Percentiles rank a stretch among this genome's conserved stretches.
phyloP scores from a whole-genome alignment of 768 basidiomycete genomes.

The Neoboletus brunneissimus region DNA sequence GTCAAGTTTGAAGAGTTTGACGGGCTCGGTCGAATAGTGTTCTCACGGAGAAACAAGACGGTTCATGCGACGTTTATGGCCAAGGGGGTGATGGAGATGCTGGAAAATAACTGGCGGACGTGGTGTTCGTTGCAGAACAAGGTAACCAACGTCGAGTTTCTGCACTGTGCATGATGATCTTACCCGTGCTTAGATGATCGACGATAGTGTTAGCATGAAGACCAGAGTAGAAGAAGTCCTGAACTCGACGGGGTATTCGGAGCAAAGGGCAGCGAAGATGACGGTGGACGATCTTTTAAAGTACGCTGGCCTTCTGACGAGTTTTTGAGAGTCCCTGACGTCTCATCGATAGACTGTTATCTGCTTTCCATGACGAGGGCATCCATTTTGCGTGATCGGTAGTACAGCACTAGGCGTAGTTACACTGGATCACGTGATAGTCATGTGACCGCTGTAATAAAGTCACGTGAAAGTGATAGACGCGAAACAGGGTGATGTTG shows the following conservation, averaged over 20 bases:
- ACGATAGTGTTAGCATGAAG: conserved; percentile 69
- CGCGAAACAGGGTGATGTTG: neutral
- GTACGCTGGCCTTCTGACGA: conserved; percentile 44
- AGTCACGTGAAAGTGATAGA: conserved; percentile 2
- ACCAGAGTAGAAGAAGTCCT: conserved; percentile 71
- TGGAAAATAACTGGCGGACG: conserved; percentile 90
- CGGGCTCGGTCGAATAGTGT: conserved; percentile 87
- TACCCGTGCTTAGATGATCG: conserved; percentile 49
- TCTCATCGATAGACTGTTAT: conserved; percentile 47
- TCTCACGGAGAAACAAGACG: conserved; percentile 87
- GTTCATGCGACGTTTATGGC: conserved; percentile 88
- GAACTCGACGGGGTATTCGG: conserved; percentile 64
- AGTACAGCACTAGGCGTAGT: too few species aligned
- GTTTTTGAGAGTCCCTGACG: neutral
- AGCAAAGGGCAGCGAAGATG: conserved; percentile 90
- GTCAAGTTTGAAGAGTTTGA: conserved; percentile 98
- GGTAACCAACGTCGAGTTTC: conserved; percentile 50
- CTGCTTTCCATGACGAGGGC: conserved; percentile 72
- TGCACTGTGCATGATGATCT: neutral
- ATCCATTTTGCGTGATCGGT: conserved; percentile 58
- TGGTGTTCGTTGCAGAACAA: conserved; percentile 82
- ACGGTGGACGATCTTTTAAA: conserved; percentile 87
- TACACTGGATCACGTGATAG: neutral
- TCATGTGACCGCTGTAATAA: conserved; percentile 3
- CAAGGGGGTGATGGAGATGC: conserved; percentile 91